Evolutionary conservation across 768 basidiomycete species (phyloP).

Genomic region (Mrakia frigida): DNA sequence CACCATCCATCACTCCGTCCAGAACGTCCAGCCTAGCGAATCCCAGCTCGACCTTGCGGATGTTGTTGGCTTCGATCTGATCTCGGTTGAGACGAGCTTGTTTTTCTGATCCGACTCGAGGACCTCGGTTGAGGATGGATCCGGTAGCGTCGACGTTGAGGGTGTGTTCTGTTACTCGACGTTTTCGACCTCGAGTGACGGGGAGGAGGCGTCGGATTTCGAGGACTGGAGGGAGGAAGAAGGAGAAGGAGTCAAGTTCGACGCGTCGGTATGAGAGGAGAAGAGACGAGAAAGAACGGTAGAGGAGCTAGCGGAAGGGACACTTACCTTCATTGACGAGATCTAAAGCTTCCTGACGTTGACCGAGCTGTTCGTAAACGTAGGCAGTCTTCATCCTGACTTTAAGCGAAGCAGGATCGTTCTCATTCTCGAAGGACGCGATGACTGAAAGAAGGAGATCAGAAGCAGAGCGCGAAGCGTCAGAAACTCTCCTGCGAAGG

Average conservation of each 20-base stretch:
- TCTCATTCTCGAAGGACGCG: conserved; percentile 17
- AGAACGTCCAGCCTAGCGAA: conserved; percentile 23
- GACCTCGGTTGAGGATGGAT: conserved; percentile 11
- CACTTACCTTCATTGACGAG: conserved; percentile 72
- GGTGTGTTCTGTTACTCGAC: background rate
- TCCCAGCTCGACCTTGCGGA: conserved; percentile 19
- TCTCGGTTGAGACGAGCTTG: conserved; percentile 2
- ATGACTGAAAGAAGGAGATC: conserved; percentile 52
- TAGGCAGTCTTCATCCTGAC: conserved; percentile 86
- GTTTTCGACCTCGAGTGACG: conserved; percentile 16
- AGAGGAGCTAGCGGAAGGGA: background rate
- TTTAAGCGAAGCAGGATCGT: conserved; percentile 48
- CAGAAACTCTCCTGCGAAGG: too few species aligned
- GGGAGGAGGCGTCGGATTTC: background rate
- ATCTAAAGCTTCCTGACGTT: conserved; percentile 73
- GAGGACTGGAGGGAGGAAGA: conserved; percentile 15
- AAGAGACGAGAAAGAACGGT: background rate
- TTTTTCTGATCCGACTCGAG: background rate
- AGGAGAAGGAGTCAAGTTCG: conserved; percentile 24
- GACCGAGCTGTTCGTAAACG: conserved; percentile 75
- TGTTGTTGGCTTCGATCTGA: conserved; percentile 16
- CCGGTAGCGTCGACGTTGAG: conserved; percentile 1
- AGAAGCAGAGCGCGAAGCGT: background rate
- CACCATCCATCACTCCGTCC: conserved; percentile 34
- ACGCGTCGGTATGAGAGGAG: background rate